Evolutionary conservation across 2,329 filamentous ascomycete genomes (phyloP).

Genomic region (Pseudogymnoascus sp.): DNA sequence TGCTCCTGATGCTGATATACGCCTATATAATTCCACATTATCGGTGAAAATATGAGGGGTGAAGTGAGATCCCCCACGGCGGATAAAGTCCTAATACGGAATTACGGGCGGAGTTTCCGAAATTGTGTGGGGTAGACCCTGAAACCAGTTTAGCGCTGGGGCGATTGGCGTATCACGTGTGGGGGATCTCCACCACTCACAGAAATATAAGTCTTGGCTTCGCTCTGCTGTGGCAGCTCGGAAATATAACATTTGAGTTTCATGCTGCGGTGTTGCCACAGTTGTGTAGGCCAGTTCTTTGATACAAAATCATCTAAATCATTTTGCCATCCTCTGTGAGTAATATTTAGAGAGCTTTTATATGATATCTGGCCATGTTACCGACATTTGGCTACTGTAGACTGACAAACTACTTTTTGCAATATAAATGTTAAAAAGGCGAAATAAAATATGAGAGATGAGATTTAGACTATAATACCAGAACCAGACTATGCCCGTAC

Average conservation of each 20-base stretch:
- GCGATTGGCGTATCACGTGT: not conserved
- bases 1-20: not conserved
- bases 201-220: too few relatives aligned
- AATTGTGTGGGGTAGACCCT: not conserved
- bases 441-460: not conserved
- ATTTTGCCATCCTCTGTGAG: too few relatives aligned
- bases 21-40: not conserved
- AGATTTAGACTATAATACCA: constrained; percentile 3
- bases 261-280: too few relatives aligned
- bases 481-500: not conserved
- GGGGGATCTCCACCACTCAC: not conserved
- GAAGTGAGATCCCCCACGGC: constrained; percentile 3
- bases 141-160: not conserved
- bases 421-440: not conserved
- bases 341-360: too few relatives aligned
- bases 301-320: too few relatives aligned
- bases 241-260: too few relatives aligned
- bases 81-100: constrained; percentile 4
- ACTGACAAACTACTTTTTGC: not conserved
- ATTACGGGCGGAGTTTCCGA: constrained; percentile 7
- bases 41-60: not conserved
- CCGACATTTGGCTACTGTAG: not conserved
- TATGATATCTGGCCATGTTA: not conserved
- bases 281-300: too few relatives aligned
- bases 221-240: too few relatives aligned